These are phyloP conservation scores for Hypomontagnella monticulosa DNA, from an alignment of 495 filamentous ascomycete genomes.

Conservation along the genomic window DNA sequence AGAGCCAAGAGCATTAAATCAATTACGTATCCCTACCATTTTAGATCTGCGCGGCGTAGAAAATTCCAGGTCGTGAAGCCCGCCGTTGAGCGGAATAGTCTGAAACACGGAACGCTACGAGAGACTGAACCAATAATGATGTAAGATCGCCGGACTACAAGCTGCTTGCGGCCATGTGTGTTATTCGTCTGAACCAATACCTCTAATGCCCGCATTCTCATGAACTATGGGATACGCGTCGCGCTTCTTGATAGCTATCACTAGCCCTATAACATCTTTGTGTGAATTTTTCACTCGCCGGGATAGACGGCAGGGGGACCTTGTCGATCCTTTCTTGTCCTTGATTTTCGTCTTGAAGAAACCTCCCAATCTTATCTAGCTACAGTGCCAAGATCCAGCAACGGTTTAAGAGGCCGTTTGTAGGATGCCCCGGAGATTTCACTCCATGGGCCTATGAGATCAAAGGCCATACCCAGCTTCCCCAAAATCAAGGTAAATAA, in stretches of 20 bases:
- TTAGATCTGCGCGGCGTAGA: slow-evolving; percentile 3
- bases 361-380: slow-evolving; percentile 32
- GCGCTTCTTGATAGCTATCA: background rate
- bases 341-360: slow-evolving; percentile 10
- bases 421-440: slow-evolving; percentile 36
- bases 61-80: slow-evolving; percentile 11
- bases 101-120: slow-evolving; percentile 33
- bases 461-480: slow-evolving; percentile 16
- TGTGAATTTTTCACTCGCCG: slow-evolving; percentile 8
- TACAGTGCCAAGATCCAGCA: slow-evolving; percentile 26
- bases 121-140: slow-evolving; percentile 36
- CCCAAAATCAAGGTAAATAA: slow-evolving; percentile 40
- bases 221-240: slow-evolving; percentile 16
- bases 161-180: slow-evolving; percentile 13
- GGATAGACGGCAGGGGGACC: slow-evolving; percentile 15
- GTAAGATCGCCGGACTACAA: slow-evolving; percentile 2
- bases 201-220: slow-evolving; percentile 12
- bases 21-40: slow-evolving; percentile 11
- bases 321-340: slow-evolving; percentile 32
- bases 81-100: slow-evolving; percentile 15
- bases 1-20: background rate
- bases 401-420: slow-evolving; percentile 16
- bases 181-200: background rate
- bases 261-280: background rate
- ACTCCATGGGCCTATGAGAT: slow-evolving; percentile 37